Base-by-base conservation (phyloP, 345 rosid genomes). In the Eucalyptus victrix region DNA sequence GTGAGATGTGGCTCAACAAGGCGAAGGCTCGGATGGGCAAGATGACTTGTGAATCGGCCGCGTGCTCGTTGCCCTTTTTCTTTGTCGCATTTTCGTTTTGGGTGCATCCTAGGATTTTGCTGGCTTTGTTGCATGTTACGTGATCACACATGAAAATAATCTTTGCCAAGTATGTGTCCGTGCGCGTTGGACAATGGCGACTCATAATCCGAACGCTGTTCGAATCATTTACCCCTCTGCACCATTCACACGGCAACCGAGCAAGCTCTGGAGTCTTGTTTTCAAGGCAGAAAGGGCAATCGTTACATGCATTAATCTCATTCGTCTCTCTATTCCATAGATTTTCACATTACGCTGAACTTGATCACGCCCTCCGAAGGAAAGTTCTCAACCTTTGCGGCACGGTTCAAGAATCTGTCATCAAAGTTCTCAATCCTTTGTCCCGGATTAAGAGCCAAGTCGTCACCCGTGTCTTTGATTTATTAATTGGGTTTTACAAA, bases 1-100 rank as follows among this genome's bases (percentile, higher is more conserved):
- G 91, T 92, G 90, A 90, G 34, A 15, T 17, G 76, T n/a, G 76
- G 21, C 76, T 65, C 37, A 4, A n/a, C 18, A 3, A 65, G 76
- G 37, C 76, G 4, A 65, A n/a, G 76, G 40, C 21, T 51, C 37
- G 37, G 50, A 40, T 34, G 88, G 19, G 32, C 34, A 40, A 80
- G 28, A 45, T 37, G 86, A 80, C 45, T 40, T 26, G 42, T 87
- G 23, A 26, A 53, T 49, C n/a, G 17, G 32, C 49, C 26, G 19
- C 4, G 26, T 23, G 47, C 47, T 19, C 26, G 81, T 34, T 37
- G 24, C 83, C 45, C 83, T 10, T 37, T 67, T 37, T 37, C 45
- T 37, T 76, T 76, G 83, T 76, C 28, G 83, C 47, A 37, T 76
- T 76, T n/a, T 21, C 28, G 5, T 76, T 37, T 76, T 37, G 83